phyloP scores from a whole-genome alignment of 441 rosid species.

The Croton laevigatus region DNA sequence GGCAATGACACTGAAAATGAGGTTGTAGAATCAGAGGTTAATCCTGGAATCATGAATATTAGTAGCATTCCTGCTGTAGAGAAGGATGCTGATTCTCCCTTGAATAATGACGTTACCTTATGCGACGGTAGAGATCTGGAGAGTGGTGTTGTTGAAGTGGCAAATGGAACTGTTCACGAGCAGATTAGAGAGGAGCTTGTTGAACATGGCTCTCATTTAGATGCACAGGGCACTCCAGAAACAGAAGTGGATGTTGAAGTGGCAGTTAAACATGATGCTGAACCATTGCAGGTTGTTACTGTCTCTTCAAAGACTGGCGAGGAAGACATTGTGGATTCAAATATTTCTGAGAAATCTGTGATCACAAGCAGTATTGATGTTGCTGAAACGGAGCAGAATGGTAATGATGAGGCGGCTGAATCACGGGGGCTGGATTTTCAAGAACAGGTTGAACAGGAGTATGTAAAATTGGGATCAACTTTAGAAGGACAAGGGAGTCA shows the following conservation, averaged over 20 bases:
- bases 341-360: constrained; percentile 1
- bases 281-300: background rate
- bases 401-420: background rate
- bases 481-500: background rate
- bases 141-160: constrained; percentile 32
- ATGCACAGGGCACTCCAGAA: background rate
- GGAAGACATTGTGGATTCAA: constrained; percentile 2
- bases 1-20: background rate
- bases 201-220: background rate
- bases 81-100: constrained; percentile 7
- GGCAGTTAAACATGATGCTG: background rate
- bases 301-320: background rate
- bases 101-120: constrained; percentile 18
- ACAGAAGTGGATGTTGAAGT: background rate
- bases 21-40: background rate
- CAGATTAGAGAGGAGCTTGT: background rate
- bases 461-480: background rate
- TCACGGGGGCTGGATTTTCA: background rate
- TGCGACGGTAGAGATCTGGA: constrained; percentile 18
- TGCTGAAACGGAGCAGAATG: background rate
- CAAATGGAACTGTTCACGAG: constrained; percentile 6
- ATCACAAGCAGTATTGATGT: background rate
- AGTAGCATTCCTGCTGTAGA: background rate
- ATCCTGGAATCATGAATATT: background rate
- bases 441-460: background rate